phyloP scores from a whole-genome alignment of 768 basidiomycete genomes.

The Pleurotus djamor region DNA sequence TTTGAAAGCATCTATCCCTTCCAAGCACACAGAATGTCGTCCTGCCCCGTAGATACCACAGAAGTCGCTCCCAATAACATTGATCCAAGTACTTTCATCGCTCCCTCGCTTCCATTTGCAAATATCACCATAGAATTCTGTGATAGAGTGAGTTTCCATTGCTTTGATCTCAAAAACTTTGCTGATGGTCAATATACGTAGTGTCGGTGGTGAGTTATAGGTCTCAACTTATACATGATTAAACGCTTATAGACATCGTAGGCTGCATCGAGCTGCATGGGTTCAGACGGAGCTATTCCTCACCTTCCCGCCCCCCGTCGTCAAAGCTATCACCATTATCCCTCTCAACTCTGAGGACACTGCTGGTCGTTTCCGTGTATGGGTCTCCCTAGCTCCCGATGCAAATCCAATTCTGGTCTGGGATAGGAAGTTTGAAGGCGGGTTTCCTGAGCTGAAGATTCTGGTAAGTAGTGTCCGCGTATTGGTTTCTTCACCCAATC shows the following conservation, averaged over 20 bases:
- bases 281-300: constrained; percentile 89
- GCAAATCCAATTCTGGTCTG: constrained; percentile 55
- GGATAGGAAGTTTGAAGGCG: constrained; percentile 90
- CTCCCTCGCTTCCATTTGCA: constrained; percentile 44
- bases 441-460: constrained; percentile 88
- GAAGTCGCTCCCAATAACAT: constrained; percentile 14
- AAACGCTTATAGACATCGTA: constrained; percentile 22
- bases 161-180: neutral
- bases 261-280: constrained; percentile 94
- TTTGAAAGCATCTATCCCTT: too few species aligned
- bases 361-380: constrained; percentile 88
- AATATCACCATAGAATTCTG: constrained; percentile 87
- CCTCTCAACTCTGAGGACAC: constrained; percentile 82
- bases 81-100: constrained; percentile 54
- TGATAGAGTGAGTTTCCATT: constrained; percentile 65
- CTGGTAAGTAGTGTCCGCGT: constrained; percentile 47
- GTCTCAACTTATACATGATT: neutral
- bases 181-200: constrained; percentile 19
- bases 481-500: neutral
- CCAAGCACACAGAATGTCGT: neutral
- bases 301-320: constrained; percentile 81
- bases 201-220: constrained; percentile 73
- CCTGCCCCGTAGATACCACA: neutral
- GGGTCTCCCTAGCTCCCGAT: constrained; percentile 48
- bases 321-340: constrained; percentile 66